Base-by-base conservation (phyloP, 2,329 filamentous ascomycete genomes). In the Ciborinia camelliae region DNA sequence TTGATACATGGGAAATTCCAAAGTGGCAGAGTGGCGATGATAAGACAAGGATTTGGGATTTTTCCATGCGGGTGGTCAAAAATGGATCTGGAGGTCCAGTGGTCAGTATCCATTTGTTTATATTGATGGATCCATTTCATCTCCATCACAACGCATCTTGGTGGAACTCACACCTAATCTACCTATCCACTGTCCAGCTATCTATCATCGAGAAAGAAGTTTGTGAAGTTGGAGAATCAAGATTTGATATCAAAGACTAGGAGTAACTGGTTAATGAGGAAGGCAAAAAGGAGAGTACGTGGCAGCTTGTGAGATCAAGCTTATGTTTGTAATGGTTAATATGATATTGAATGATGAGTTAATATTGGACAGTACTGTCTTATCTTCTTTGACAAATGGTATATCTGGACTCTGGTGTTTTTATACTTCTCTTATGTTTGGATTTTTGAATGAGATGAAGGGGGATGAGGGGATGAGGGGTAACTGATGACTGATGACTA, bases 51-150 rank as follows among this genome's bases (percentile, higher is more conserved):
- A 18, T 43, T 7, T 43, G 28, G 18, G 18, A 30, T 43, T 14
- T 45, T 9, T 14, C n/a, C 32, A 57, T 45, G 54, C 54, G 54
- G 39, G 39, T 15, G 26, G 28, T 32, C 9, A 41, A 37, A 45
- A 54, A 54, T 55, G 52, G 52, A 55, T 55, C 52, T 41, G 35
- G 35, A 55, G 52, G n/a, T n/a, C n/a, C n/a, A n/a, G n/a, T n/a
- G n/a, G n/a, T n/a, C n/a, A n/a, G n/a, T n/a, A n/a, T n/a, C n/a
- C n/a, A n/a, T n/a, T n/a, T n/a, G n/a, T n/a, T n/a, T n/a, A n/a
- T n/a, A n/a, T 41, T 39, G 26, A n/a, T 20, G 35, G 26, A 26
- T 45, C 18, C n/a, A 43, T 6, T 43, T 28, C 20, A 26, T 43
- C 39, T 43, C 12, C 54, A 45, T 57, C 26, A 45, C 54, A 45